Base-by-base conservation (phyloP, 1,284 basidiomycete species). In the Trametes pubescens region DNA sequence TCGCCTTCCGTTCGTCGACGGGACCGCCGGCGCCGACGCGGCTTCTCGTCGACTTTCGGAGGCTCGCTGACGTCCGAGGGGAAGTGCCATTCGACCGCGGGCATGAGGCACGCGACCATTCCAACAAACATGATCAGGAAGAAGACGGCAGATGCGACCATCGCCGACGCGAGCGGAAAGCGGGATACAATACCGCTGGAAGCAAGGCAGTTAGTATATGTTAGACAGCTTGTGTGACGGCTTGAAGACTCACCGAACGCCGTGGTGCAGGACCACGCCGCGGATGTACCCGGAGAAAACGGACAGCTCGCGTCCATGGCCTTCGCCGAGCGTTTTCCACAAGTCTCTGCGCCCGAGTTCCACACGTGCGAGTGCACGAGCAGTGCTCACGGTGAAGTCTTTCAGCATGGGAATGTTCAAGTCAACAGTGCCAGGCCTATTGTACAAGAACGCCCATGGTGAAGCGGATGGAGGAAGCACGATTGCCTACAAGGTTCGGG, bases 251-350 rank as follows among this genome's bases (percentile, higher is more conserved):
- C 71, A 91, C 92, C 89, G 83, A 51, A 92, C 76, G 44, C 91
- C 92, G 66, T 81, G 83, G 66, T 86, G 87, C 40, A 83, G 81
- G 34, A 90, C 83, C 21, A 78, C 75, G 8, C 92, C 92, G 61
- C 78, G 81, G 40, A 94, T 68, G 26, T 79, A 81, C 21, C 90
- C 89, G 32, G 84, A 80, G 26, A 83, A 70, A 2, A 94, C 84
- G 66, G 83, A 90, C 5, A 94, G 71, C 74, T 94, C 91, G 57
- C 87, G 86, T 18, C 85, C 89, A 75, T 88, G 79, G 4, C 91
- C 92, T 22, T 73, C 78, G 8, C 90, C 90, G 13, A 93, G 61
- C 46, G 77, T 82, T 73, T 76, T 87, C 91, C 91, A 94, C 40
- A 79, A 78, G 72, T 94, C 91, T 21, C 75, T 79, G 38, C 91